phyloP scores from a whole-genome alignment of 2,329 filamentous ascomycete species.

The Xylariales sp. region DNA sequence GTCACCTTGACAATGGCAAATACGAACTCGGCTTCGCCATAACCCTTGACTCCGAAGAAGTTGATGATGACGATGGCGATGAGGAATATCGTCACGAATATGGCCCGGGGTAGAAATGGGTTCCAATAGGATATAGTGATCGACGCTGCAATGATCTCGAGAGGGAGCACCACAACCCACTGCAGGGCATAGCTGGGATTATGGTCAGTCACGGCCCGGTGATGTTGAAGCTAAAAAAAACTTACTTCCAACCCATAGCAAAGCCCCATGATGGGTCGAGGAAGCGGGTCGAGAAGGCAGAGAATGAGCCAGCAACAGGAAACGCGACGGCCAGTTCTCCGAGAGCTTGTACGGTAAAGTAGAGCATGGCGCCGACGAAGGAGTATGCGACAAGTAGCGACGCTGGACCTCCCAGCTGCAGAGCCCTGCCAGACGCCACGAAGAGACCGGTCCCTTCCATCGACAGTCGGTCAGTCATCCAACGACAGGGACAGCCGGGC shows the following conservation, averaged over 20 bases:
- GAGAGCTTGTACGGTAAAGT: slow-evolving; percentile 85
- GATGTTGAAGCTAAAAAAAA: too few species aligned
- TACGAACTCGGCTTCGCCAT: slow-evolving; percentile 84
- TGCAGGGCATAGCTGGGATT: slow-evolving; percentile 70
- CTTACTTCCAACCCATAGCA: slow-evolving; percentile 89
- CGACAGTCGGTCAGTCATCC: slow-evolving; percentile 13
- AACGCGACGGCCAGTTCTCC: slow-evolving; percentile 89
- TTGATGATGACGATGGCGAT: slow-evolving; percentile 75
- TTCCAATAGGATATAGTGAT: slow-evolving; percentile 83
- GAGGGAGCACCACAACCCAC: slow-evolving; percentile 77
- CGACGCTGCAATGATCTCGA: slow-evolving; percentile 83
- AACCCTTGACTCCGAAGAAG: slow-evolving; percentile 80
- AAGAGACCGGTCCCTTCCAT: slow-evolving; percentile 72
- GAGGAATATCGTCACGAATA: slow-evolving; percentile 82
- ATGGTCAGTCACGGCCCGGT: too few species aligned
- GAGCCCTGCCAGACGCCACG: slow-evolving; percentile 71
- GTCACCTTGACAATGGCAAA: slow-evolving; percentile 83
- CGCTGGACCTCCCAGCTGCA: slow-evolving; percentile 70
- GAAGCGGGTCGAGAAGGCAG: slow-evolving; percentile 86
- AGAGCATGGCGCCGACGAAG: slow-evolving; percentile 82
- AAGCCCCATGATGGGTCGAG: slow-evolving; percentile 93
- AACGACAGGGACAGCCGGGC: slow-evolving; percentile 3
- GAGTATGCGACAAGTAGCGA: slow-evolving; percentile 72
- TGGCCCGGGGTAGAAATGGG: slow-evolving; percentile 56
- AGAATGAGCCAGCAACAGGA: slow-evolving; percentile 88